Evolutionary conservation across 176 grass and related monocot species (phyloP).

Genomic region (Microstegium vimineum): DNA sequence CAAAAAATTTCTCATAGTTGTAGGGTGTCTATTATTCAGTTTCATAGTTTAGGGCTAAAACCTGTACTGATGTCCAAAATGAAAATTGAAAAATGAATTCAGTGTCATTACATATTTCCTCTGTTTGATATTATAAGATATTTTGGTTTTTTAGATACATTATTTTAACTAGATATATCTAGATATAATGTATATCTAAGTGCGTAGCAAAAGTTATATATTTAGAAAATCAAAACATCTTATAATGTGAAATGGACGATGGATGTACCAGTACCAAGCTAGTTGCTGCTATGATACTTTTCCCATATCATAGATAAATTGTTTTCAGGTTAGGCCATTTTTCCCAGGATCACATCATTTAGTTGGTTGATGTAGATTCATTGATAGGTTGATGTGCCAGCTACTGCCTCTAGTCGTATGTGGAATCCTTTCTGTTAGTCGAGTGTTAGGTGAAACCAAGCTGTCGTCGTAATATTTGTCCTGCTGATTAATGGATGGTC

Average conservation of each 20-base stretch:
- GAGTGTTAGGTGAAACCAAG: slow-evolving; percentile 33
- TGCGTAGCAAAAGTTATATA: not conserved
- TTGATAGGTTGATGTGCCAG: slow-evolving; percentile 27
- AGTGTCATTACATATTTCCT: too few relatives aligned
- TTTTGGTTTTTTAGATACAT: not conserved
- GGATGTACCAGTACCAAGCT: not conserved
- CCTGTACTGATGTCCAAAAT: not conserved
- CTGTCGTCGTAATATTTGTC: slow-evolving; percentile 3
- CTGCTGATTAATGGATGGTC: not conserved
- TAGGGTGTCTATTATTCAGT: not conserved
- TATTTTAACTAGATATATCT: not conserved
- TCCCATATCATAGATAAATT: not conserved
- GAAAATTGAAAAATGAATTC: not conserved
- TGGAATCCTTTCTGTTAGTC: slow-evolving; percentile 13
- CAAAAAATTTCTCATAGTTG: not conserved
- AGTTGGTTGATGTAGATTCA: slow-evolving; percentile 13
- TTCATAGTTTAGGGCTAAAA: not conserved
- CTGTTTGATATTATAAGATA: not conserved
- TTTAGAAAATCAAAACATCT: not conserved
- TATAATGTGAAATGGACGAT: not conserved
- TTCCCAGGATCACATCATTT: slow-evolving; percentile 4
- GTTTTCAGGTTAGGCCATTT: not conserved
- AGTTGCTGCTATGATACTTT: not conserved
- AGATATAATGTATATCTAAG: not conserved
- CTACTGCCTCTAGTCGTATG: slow-evolving; percentile 27